Evolutionary conservation across 345 rosid species (phyloP), one percentile per base, ranked within the genome.

Genomic region (Dimocarpus longan): DNA sequence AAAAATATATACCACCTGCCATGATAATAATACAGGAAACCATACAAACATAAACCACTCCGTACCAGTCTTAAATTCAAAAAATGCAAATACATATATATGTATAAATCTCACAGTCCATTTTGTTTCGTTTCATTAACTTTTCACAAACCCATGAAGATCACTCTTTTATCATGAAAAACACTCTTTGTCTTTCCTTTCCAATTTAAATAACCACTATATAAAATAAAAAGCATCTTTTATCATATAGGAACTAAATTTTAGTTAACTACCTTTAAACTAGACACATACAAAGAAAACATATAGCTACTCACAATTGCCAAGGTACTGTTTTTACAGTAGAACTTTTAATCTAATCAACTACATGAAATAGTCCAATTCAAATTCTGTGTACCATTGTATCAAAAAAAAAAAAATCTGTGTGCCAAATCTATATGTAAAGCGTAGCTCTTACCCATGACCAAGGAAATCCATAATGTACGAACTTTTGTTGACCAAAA

Each of bases 381-480:
- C 9, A 42, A 42, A 46, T 46, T 46, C 50, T 46, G 50, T 10
- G 12, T 10, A 46, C 50, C n/a, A n/a, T n/a, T n/a, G n/a, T n/a
- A n/a, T n/a, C n/a, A n/a, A n/a, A n/a, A n/a, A n/a, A n/a, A n/a
- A n/a, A n/a, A n/a, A n/a, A n/a, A n/a, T n/a, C n/a, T n/a, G n/a
- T n/a, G n/a, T n/a, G n/a, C n/a, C 50, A 46, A 7, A 46, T 11
- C 9, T 42, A 42, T 42, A 5, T 42, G 54, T 40, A 60, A 69
- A 67, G 64, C 69, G 13, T 1, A 76, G 52, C 16, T 71, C 91
- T 86, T 85, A 95, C 97, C 97, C 99, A 74, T 93, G 92, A 85
- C 97, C 99, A 80, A 98, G 96, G 89, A 95, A 87, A 89, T 95
- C 99, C 85, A 95, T 97, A 46, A 95, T 79, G 81, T 93, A 93